phyloP scores from a whole-genome alignment of 306 rosid genomes.

The Vigna angularis region DNA sequence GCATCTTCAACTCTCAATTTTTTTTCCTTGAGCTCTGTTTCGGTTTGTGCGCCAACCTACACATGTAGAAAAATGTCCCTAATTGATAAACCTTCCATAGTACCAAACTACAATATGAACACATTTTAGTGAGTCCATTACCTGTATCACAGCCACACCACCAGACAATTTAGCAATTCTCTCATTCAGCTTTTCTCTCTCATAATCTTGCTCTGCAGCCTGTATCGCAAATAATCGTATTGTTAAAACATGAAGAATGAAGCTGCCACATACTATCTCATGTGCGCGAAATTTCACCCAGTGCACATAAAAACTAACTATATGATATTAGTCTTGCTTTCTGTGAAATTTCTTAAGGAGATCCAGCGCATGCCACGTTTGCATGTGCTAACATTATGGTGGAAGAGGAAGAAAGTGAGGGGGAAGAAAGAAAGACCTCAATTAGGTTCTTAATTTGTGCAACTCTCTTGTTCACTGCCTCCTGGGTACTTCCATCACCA shows the following conservation, averaged over 20 bases:
- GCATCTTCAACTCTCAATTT: slow-evolving; percentile 98
- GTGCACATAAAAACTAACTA: background rate
- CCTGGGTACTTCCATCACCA: slow-evolving; percentile 98
- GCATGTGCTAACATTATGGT: background rate
- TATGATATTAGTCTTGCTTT: background rate
- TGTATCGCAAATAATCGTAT: slow-evolving; percentile 31
- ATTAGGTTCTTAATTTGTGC: slow-evolving; percentile 86
- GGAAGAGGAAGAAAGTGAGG: background rate
- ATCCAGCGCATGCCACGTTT: background rate
- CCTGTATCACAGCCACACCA: slow-evolving; percentile 99
- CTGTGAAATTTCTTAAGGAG: background rate
- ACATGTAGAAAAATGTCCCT: background rate
- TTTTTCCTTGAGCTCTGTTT: slow-evolving; percentile 99
- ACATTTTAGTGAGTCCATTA: slow-evolving; percentile 17
- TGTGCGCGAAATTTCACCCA: background rate
- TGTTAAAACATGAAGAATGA: slow-evolving; percentile 10
- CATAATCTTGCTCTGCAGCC: slow-evolving; percentile 98
- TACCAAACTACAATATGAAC: background rate
- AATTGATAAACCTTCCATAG: background rate
- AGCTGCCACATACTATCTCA: too few species aligned
- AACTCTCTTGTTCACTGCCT: slow-evolving; percentile 90
- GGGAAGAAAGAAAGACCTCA: slow-evolving; percentile 60
- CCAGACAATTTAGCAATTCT: slow-evolving; percentile 96
- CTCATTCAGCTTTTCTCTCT: slow-evolving; percentile 87
- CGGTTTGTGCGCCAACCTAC: slow-evolving; percentile 99